Conservation (phyloP, 306 rosid species). For the Hippophae gyantsensis region DNA sequence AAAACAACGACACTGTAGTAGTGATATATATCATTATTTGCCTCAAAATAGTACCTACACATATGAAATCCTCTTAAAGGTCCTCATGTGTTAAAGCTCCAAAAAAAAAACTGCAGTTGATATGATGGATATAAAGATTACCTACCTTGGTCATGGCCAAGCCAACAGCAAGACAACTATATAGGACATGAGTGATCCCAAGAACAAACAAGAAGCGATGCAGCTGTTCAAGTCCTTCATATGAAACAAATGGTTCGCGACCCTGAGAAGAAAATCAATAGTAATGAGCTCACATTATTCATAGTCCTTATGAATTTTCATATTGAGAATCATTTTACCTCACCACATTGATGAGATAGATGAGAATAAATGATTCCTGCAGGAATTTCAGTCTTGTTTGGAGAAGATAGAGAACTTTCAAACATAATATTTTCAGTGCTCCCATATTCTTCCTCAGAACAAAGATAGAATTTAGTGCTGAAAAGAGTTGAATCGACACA, state of each 20-base stretch:
- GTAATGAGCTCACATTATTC: conserved; percentile 3
- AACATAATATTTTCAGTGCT: conserved; percentile 20
- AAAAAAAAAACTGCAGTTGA: no score
- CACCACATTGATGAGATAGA: conserved; percentile 50
- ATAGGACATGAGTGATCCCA: conserved; percentile 87
- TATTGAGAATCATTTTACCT: conserved; percentile 36
- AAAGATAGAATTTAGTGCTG: conserved; percentile 55
- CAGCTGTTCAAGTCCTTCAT: conserved; percentile 90
- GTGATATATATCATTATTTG: no score
- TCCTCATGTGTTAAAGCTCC: no score
- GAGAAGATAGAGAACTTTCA: conserved; percentile 32
- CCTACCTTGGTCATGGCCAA: conserved; percentile 87
- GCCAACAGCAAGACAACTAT: conserved; percentile 88
- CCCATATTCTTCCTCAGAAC: conserved; percentile 53
- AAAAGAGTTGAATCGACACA: conserved; percentile 78
- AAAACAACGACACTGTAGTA: no score
- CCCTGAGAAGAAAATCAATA: conserved; percentile 46
- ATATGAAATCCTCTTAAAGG: no score
- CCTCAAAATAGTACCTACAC: no score
- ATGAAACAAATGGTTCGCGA: conserved; percentile 91
- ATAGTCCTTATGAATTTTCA: background rate
- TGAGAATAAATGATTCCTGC: conserved; percentile 17
- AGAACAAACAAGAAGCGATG: conserved; percentile 91
- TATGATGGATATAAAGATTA: background rate
- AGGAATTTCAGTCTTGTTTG: conserved; percentile 33